Percentiles rank a stretch among this genome's conserved stretches.
Conservation (phyloP, 202 grass and related monocot genomes). For the Zizania palustris region DNA sequence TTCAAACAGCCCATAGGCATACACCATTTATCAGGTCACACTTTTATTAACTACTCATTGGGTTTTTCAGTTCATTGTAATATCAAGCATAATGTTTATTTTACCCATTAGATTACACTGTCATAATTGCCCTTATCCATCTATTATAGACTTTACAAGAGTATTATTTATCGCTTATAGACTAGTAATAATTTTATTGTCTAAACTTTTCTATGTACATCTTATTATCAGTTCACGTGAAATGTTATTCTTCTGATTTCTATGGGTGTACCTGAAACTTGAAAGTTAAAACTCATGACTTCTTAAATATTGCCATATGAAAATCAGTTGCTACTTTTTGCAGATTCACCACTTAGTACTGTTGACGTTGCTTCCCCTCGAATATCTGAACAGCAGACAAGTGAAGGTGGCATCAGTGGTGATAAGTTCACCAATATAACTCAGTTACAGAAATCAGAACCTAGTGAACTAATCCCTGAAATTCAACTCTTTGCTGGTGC, state of each 20-base stretch:
- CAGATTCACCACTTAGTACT: slow-evolving; percentile 41
- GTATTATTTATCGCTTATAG: background rate
- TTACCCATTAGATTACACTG: background rate
- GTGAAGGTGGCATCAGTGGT: background rate
- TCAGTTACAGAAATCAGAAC: slow-evolving; percentile 21
- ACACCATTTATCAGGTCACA: background rate
- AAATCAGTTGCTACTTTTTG: slow-evolving; percentile 27
- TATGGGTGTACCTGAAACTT: background rate
- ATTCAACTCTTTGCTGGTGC: background rate
- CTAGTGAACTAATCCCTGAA: slow-evolving; percentile 5
- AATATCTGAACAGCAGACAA: slow-evolving; percentile 12
- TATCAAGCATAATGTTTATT: background rate
- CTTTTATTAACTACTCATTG: background rate
- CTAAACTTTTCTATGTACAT: background rate
- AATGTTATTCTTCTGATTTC: background rate
- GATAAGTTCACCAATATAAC: slow-evolving; percentile 24
- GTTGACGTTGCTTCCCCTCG: background rate
- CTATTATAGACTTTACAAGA: background rate
- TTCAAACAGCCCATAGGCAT: background rate
- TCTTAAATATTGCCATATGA: slow-evolving; percentile 26
- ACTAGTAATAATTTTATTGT: background rate
- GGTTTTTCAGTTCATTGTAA: background rate
- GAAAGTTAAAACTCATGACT: slow-evolving; percentile 7
- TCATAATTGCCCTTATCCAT: background rate
- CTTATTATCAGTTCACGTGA: background rate